Evolutionary conservation across 148 eudicot species (phyloP).

Genomic region (Cornus kousa): DNA sequence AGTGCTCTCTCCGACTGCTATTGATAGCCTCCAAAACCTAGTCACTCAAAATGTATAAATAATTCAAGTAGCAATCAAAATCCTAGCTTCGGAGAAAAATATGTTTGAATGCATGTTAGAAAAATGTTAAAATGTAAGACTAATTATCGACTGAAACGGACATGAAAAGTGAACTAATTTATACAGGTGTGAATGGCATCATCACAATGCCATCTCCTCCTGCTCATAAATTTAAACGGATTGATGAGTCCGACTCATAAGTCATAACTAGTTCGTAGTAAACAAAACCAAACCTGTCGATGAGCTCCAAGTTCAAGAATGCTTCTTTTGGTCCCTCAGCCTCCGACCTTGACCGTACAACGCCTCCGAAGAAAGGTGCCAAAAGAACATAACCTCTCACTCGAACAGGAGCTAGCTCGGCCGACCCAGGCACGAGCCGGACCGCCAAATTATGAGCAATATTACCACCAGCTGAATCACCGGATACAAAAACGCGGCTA

Average conservation of each 20-base stretch:
- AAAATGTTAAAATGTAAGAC: too few species aligned
- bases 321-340: slow-evolving; percentile 58
- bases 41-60: neutral
- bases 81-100: too few species aligned
- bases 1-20: slow-evolving; percentile 43
- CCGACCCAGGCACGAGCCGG: slow-evolving; percentile 37
- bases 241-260: too few species aligned
- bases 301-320: slow-evolving; percentile 56
- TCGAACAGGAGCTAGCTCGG: slow-evolving; percentile 37
- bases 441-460: slow-evolving; percentile 58
- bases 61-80: too few species aligned
- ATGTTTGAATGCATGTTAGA: too few species aligned
- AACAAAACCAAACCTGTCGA: slow-evolving; percentile 43
- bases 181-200: too few species aligned
- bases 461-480: slow-evolving; percentile 75
- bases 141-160: too few species aligned
- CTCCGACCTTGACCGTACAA: slow-evolving; percentile 41
- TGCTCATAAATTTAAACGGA: too few species aligned
- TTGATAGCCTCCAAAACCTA: slow-evolving; percentile 72
- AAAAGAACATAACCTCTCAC: slow-evolving; percentile 54
- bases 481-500: slow-evolving; percentile 48
- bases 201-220: too few species aligned
- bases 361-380: slow-evolving; percentile 69
- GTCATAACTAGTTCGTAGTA: too few species aligned
- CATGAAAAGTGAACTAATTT: too few species aligned